Evolutionary conservation across 805 yeast genomes (phyloP), one percentile per base, ranked within the genome.

Genomic region (Teunomyces panamensis): DNA sequence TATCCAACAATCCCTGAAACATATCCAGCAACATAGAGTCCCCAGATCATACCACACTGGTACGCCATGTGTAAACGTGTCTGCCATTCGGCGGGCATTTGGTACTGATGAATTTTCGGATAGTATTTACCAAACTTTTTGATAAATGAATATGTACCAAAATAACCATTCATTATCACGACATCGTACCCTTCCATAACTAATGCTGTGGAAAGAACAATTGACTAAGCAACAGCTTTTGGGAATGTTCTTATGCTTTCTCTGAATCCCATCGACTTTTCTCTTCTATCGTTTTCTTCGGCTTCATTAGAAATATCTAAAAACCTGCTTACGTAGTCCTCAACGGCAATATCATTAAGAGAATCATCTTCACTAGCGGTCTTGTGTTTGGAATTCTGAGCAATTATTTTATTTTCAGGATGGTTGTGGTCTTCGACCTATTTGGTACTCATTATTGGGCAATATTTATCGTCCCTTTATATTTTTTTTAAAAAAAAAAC

Each of bases 1-100:
- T 78, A 70, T 7, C 84, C 84, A 49, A 68, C 60, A 34, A 60
- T 58, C 49, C 78, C 81, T 14, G 75, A 71, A 20, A 74, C 56
- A 44, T 64, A 52, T 47, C 81, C 81, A 24, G 75, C 73, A 42
- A 67, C 45, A 45, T 71, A 68, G 47, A 77, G 67, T 17, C 83
- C 84, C 17, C 76, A 49, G 43, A 80, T 64, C 30, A 60, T 66
- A 53, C 71, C 69, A 48, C 62, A 58, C 16, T 55, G 50, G 9
- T 55, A 60, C 16, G 60, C 56, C 70, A 68, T 68, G 11, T 69
- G 51, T 27, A 74, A 58, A 4, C 69, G 65, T 13, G 71, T 62
- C 42, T 71, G 69, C 79, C 79, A 75, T 9, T 62, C 56, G n/a
- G 74, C 69, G 16, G 71, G 63, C 16, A 77, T 54, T 42, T 63